These are phyloP conservation scores for Debaryomyces tyrocola DNA, from an alignment of 805 yeast genomes.

Conservation along the genomic window DNA sequence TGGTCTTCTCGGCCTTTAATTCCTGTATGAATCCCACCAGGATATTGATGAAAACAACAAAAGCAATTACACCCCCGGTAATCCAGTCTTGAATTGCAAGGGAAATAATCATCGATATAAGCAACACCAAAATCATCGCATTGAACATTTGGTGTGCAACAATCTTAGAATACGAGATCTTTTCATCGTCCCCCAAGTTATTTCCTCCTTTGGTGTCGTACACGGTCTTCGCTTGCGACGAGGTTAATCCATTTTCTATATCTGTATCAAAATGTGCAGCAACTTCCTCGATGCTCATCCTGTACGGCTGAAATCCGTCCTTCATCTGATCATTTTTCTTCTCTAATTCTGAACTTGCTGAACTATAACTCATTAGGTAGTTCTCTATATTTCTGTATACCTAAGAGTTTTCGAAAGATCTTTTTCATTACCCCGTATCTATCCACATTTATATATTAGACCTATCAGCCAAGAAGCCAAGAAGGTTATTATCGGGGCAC, in stretches of 20 bases:
- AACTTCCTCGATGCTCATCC: slow-evolving; percentile 36
- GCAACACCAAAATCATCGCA: slow-evolving; percentile 39
- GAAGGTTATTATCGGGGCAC: not conserved
- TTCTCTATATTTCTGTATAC: not conserved
- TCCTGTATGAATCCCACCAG: slow-evolving; percentile 53
- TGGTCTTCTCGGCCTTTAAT: slow-evolving; percentile 50
- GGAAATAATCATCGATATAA: slow-evolving; percentile 38
- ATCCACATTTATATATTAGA: not conserved
- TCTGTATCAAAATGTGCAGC: slow-evolving; percentile 41
- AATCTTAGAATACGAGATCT: slow-evolving; percentile 27
- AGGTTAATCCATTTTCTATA: slow-evolving; percentile 46
- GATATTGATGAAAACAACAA: slow-evolving; percentile 46
- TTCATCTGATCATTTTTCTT: slow-evolving; percentile 8
- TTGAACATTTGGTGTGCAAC: slow-evolving; percentile 38
- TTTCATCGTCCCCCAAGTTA: slow-evolving; percentile 29
- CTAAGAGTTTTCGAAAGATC: not conserved
- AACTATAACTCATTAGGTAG: not conserved
- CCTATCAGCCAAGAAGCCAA: not conserved
- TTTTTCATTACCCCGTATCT: no score
- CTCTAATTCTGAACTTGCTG: slow-evolving; percentile 3
- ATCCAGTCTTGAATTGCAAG: slow-evolving; percentile 41
- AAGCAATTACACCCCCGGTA: slow-evolving; percentile 46
- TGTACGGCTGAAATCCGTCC: slow-evolving; percentile 19
- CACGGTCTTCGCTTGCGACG: slow-evolving; percentile 11
- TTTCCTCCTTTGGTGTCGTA: slow-evolving; percentile 21